These are phyloP conservation scores for Tarenaya hassleriana DNA, from an alignment of 345 rosid genomes.

Conservation along the genomic window DNA sequence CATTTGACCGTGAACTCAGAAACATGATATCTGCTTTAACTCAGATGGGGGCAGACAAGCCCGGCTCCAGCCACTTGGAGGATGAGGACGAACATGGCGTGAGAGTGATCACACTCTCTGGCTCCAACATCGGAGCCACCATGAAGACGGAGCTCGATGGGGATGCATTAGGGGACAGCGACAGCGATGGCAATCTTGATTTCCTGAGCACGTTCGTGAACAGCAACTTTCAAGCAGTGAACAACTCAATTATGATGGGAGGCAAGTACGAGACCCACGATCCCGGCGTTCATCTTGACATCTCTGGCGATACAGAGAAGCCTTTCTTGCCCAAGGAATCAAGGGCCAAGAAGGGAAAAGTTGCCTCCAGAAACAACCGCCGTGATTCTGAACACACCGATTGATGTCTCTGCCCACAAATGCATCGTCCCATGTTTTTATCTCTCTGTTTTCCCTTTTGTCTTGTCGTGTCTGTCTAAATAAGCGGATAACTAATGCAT, in stretches of 20 bases:
- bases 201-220: slow-evolving; percentile 56
- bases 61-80: slow-evolving; percentile 35
- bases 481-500: too few relatives aligned
- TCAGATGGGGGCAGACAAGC: slow-evolving; percentile 30
- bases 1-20: slow-evolving; percentile 23
- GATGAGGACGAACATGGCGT: slow-evolving; percentile 33
- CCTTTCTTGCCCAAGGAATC: slow-evolving; percentile 17
- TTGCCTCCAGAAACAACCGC: slow-evolving; percentile 9
- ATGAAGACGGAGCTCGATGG: slow-evolving; percentile 58
- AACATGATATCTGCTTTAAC: slow-evolving; percentile 26
- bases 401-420: too few relatives aligned
- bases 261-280: slow-evolving; percentile 64
- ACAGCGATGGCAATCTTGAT: slow-evolving; percentile 35
- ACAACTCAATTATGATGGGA: slow-evolving; percentile 77
- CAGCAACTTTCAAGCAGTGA: slow-evolving; percentile 86
- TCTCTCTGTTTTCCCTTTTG: too few relatives aligned
- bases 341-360: slow-evolving; percentile 21
- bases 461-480: too few relatives aligned
- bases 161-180: too few relatives aligned
- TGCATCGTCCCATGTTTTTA: too few relatives aligned
- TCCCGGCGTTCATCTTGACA: slow-evolving; percentile 85
- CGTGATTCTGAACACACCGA: slow-evolving; percentile 23
- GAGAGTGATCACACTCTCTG: slow-evolving; percentile 66
- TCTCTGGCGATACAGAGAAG: slow-evolving; percentile 38
- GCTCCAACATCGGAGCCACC: slow-evolving; percentile 71